These are phyloP conservation scores for Galerina marginata DNA, from an alignment of 768 basidiomycete species.

Conservation along the genomic window DNA sequence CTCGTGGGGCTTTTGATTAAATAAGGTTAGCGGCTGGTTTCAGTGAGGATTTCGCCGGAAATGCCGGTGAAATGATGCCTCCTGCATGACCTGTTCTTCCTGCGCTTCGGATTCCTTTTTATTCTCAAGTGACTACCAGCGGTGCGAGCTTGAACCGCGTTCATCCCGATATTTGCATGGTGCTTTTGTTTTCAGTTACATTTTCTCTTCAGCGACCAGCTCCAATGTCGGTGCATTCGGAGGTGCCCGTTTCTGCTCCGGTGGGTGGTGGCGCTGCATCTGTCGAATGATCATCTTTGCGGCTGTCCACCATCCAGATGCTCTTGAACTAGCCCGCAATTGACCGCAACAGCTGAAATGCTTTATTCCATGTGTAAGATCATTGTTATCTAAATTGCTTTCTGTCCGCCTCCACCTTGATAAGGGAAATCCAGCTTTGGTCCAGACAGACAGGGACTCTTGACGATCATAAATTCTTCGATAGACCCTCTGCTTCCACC, in stretches of 20 bases:
- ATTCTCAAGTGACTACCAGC: slow-evolving; percentile 7
- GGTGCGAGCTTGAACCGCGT: slow-evolving; percentile 9
- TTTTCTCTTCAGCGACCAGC: neutral
- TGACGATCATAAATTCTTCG: neutral
- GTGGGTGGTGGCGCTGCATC: neutral
- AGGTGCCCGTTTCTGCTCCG: no score
- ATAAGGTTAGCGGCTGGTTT: slow-evolving; percentile 6
- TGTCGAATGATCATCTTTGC: neutral
- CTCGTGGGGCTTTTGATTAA: slow-evolving; percentile 3
- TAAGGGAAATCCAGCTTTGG: no score
- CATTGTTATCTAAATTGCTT: no score
- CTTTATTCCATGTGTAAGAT: no score
- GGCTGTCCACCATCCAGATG: no score
- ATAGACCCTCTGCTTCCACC: neutral
- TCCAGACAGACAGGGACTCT: no score
- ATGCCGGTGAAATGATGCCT: neutral
- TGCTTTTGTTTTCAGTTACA: neutral
- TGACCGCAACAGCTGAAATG: no score
- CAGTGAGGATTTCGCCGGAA: neutral
- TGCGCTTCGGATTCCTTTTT: neutral
- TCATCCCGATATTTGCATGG: slow-evolving; percentile 8
- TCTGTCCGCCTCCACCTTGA: no score
- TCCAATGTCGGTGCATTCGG: no score
- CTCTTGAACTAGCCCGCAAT: no score
- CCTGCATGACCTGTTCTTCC: slow-evolving; percentile 2